Base-by-base conservation (phyloP, 2,329 filamentous ascomycete genomes). In the Phialophora macrospora region DNA sequence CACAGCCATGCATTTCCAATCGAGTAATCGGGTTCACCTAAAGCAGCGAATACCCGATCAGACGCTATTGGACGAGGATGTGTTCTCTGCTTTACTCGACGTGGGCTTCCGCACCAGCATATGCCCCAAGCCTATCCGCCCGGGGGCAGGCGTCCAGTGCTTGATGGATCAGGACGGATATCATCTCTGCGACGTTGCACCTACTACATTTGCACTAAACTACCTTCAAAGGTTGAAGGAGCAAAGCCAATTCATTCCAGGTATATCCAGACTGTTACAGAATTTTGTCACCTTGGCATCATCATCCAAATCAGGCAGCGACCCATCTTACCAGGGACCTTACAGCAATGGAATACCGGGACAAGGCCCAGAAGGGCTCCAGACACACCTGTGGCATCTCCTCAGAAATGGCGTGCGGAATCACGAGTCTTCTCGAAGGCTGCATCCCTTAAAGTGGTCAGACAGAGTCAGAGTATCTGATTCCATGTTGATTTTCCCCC, bases 31-130 rank as follows among this genome's bases (percentile, higher is more conserved):
- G 11, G 44, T 44, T 26, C 17, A 7, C 48, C 11, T n/a, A 54
- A 58, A 46, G 41, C 24, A 60, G 55, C 52, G 34, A 22, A 34
- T 24, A 8, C 14, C 8, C 51, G 14, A 46, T 30, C 48, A 14
- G 57, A 28, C 55, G 4, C 20, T 28, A 54, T 60, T 68, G 63
- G 61, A 60, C 34, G 49, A 60, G 55, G 49, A 52, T 26, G 44
- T 55, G 5, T 55, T 70, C 12, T 54, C 61, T 12, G 55, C 56
- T 28, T 52, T 70, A 24, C 44, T 68, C 20, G 68, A 70, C 49
- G 66, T 58, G 20, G 63, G 54, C 11, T 32, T 70, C 11, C 66
- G 68, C 11, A 60, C 44, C 52, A 63, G 63, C 30, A 63, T 70
- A n/a, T 46, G 55, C 38, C 44, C 68, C 41, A 46, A 60, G 52